phyloP scores from a whole-genome alignment of 139 green algal genomes.

The Trebouxia sp. region DNA sequence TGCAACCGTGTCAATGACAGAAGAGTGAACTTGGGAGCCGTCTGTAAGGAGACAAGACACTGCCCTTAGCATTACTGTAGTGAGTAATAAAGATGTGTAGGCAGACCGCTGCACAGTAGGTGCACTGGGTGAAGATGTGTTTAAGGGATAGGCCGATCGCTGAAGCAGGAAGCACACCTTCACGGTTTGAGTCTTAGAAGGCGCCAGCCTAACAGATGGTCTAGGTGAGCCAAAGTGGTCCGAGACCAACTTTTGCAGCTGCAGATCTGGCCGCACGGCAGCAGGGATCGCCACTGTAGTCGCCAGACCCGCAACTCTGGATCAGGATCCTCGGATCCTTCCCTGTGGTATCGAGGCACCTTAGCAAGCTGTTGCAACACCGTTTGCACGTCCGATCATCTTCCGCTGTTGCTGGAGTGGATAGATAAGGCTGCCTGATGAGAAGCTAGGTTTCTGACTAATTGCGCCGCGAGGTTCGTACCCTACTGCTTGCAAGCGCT shows the following conservation, averaged over 20 bases:
- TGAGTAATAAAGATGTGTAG: too few species aligned
- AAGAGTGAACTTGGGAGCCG: conserved; percentile 16
- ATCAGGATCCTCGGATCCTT: neutral
- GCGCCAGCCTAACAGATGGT: conserved; percentile 17
- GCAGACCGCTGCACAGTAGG: too few species aligned
- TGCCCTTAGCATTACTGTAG: too few species aligned
- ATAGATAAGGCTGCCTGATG: neutral
- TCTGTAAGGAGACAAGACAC: neutral
- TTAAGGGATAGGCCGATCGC: too few species aligned
- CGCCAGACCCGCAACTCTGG: conserved; percentile 5
- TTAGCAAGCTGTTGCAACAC: neutral
- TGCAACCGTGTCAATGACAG: conserved; percentile 5
- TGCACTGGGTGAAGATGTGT: too few species aligned
- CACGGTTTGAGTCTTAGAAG: conserved; percentile 21
- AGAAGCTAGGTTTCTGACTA: conserved; percentile 16
- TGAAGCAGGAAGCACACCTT: neutral
- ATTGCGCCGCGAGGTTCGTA: too few species aligned
- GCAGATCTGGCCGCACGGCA: conserved; percentile 15
- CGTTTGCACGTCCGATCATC: neutral
- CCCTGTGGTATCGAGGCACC: neutral
- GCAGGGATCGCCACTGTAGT: conserved; percentile 18
- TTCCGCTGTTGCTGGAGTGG: neutral
- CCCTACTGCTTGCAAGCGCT: too few species aligned
- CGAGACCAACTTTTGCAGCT: conserved; percentile 23
- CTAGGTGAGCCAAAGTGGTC: conserved; percentile 11